These are phyloP conservation scores for Claviceps pazoutovae DNA, from an alignment of 2,329 filamentous ascomycete species.

Conservation along the genomic window DNA sequence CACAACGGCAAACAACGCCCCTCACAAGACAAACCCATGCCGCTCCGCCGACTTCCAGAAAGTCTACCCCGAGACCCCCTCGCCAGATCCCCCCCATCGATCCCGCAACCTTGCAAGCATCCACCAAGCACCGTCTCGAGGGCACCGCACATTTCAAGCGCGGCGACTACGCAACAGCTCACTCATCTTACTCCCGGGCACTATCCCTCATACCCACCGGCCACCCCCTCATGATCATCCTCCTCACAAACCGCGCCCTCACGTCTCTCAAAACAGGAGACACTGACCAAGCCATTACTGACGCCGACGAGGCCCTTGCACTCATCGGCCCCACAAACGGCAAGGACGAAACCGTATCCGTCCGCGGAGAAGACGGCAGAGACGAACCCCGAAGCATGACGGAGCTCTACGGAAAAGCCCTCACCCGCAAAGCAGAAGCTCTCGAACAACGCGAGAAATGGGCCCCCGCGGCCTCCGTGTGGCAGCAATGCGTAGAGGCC, in stretches of 20 bases:
- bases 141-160: conserved; percentile 87
- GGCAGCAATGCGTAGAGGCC: conserved; percentile 70
- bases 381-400: conserved; percentile 70
- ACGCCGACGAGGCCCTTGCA: conserved; percentile 67
- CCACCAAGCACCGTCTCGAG: conserved; percentile 61
- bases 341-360: conserved; percentile 63
- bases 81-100: conserved; percentile 55
- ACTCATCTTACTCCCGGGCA: conserved; percentile 67
- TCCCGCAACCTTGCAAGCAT: conserved; percentile 55
- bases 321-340: conserved; percentile 71
- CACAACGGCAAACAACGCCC: conserved; percentile 20
- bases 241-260: conserved; percentile 81
- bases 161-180: conserved; percentile 80
- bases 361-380: conserved; percentile 42
- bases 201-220: conserved; percentile 57
- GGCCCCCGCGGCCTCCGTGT: conserved; percentile 66
- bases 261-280: conserved; percentile 87
- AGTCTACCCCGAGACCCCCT: conserved; percentile 32
- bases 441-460: conserved; percentile 93
- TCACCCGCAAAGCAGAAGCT: conserved; percentile 90
- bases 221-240: conserved; percentile 77
- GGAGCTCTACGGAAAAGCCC: conserved; percentile 83
- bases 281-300: conserved; percentile 70
- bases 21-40: conserved; percentile 14
- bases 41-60: conserved; percentile 22